Evolutionary conservation across 2,329 filamentous ascomycete species (phyloP).

Genomic region (Cytospora paraplurivora): DNA sequence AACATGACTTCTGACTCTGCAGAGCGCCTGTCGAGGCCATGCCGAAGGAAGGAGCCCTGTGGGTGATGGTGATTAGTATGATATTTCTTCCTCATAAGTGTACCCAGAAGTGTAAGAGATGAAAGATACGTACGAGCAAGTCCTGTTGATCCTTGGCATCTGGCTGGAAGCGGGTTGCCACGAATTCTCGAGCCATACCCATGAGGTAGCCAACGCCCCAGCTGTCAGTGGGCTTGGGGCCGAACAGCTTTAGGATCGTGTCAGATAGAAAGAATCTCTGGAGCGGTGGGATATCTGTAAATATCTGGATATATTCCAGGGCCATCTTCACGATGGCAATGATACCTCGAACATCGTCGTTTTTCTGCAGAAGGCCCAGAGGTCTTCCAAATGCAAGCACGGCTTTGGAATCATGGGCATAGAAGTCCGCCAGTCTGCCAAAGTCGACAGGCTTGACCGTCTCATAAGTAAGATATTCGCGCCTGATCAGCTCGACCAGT

Average conservation of each 20-base stretch:
- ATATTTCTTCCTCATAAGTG: neutral
- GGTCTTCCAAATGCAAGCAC: conserved; percentile 28
- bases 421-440: conserved; percentile 27
- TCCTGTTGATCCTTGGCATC: conserved; percentile 23
- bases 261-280: conserved; percentile 27
- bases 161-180: conserved; percentile 10
- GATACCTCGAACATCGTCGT: conserved; percentile 30
- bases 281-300: conserved; percentile 27
- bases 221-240: conserved; percentile 28
- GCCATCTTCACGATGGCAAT: conserved; percentile 27
- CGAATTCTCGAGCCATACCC: conserved; percentile 25
- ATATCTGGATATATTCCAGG: conserved; percentile 22
- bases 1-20: conserved; percentile 28
- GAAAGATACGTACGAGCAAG: conserved; percentile 10
- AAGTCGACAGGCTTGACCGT: conserved; percentile 26
- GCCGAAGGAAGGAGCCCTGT: conserved; percentile 22
- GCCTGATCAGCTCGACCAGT: conserved; percentile 24
- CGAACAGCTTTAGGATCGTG: conserved; percentile 22
- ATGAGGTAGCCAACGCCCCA: conserved; percentile 27
- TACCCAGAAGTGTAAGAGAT: neutral
- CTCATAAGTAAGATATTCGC: conserved; percentile 15
- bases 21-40: conserved; percentile 20
- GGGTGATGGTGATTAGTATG: neutral
- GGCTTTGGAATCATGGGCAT: conserved; percentile 24
- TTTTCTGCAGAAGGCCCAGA: conserved; percentile 27